Evolutionary conservation across 2,329 filamentous ascomycete genomes (phyloP), one percentile per base, ranked within the genome.

Genomic region (Pyrenophora tritici-repentis): DNA sequence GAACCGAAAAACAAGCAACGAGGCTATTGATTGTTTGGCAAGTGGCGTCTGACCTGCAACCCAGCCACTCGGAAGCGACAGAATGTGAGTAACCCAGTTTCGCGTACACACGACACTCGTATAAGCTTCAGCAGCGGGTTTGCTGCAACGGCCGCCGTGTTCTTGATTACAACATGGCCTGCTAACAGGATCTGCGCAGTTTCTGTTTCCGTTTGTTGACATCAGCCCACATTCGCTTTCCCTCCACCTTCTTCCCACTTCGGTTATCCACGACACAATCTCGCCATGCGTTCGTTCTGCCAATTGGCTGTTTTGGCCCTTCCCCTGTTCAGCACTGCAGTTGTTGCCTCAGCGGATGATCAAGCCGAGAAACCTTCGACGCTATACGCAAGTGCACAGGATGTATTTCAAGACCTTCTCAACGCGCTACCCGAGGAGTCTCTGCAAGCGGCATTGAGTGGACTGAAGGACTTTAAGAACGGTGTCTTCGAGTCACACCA

Each of bases 401-500:
- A 74, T 47, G 73, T 72, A 14, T 83, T 87, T 73, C 77, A 81
- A 57, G 78, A 83, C 51, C 71, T 86, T 47, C 73, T 87, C 46
- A 76, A 81, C 54, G 77, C 78, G 18, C 75, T 86, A 48, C 83
- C 86, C 17, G 80, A 81, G 47, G 78, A 83, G 41, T 80, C 83
- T 35, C 76, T 92, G 46, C 86, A 90, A 70, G 81, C 82, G 39
- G 82, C 88, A 45, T 78, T 91, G 26, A 85, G 89, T 70, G 76
- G 80, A 55, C 81, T 83, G 38, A 79, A 81, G 40, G 83, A 83
- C 65, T 90, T 86, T 73, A 81, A 85, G 67, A 82, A 89, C 66
- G 87, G 87, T 51, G 80, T 89, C 48, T 89, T 86, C 70, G 79
- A 83, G 56, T 83, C 84, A 56, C 86, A 88, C 64, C 80, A 79